Evolutionary conservation across 2,329 filamentous ascomycete genomes (phyloP), one percentile per base, ranked within the genome.

Genomic region (Aspergillus spinulosporus): DNA sequence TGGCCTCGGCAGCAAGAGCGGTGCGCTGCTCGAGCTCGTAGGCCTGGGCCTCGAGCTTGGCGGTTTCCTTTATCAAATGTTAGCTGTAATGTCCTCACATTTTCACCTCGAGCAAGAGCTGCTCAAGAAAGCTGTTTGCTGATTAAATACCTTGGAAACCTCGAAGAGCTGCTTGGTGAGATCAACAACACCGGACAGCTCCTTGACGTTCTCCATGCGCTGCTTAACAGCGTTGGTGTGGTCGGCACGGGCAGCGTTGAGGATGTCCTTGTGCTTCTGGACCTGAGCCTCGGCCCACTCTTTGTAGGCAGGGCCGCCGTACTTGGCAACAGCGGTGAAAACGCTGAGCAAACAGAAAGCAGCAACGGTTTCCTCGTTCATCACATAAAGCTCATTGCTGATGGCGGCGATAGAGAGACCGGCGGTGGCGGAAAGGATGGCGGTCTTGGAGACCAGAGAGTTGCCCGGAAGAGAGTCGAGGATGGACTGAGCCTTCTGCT

Each of bases 351-450:
- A 84, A 77, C 89, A 94, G 80, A 99, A 85, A 66, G 90, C 90
- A 73, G 96, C 90, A 74, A 99, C 89, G 63, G 92, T 89, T 84
- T 99, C 94, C 84, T 99, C 94, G 82, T 99, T 99, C 80, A 99
- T 84, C 76, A 99, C 92, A 80, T 97, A 97, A 83, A 97, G 92
- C 86, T 99, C 94, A 82, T 96, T 99, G 87, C 90, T 95, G 80
- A 99, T 92, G 72, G 92, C 94, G 75, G 94, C 96, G 77, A 96
- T 85, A 72, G 90, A 92, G 69, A 96, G 79, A 80, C 89, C 93
- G 72, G 94, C 90, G 64, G 88, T 88, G 70, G 91, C 92, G 73
- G 93, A 97, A 72, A 99, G 88, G 75, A 97, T 93, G 72, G 94
- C 94, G 68, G 91, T 92, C 88, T 99, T 99, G 78, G 91, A 95